A percentile compares a stretch with the other conserved stretches of the same genome.
phyloP scores from a whole-genome alignment of 75 land plant genomes.

The Pinus albicaulis region DNA sequence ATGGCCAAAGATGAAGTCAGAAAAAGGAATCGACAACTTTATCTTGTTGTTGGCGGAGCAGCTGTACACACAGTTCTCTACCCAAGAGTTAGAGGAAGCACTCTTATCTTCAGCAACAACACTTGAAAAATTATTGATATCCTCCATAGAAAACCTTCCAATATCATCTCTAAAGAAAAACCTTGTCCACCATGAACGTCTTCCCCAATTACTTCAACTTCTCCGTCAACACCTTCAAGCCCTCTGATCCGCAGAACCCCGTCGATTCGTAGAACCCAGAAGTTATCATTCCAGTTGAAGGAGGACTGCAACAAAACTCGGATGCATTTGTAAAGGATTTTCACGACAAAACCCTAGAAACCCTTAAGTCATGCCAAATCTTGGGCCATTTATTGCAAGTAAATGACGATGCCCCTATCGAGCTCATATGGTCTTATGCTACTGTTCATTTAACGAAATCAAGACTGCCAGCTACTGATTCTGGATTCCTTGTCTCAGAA shows the following conservation, averaged over 20 bases:
- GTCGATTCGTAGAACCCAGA: no score
- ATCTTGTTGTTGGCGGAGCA: neutral
- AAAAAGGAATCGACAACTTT: constrained; percentile 1
- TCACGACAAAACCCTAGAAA: neutral
- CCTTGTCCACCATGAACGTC: no score
- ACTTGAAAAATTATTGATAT: neutral
- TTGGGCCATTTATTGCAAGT: neutral
- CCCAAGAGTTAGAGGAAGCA: neutral
- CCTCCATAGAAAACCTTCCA: neutral
- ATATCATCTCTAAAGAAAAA: neutral
- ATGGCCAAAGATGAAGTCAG: neutral
- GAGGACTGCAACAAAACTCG: neutral
- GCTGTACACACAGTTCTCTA: neutral
- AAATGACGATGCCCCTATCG: no score
- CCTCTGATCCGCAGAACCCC: neutral
- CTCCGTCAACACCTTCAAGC: no score
- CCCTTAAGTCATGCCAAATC: neutral
- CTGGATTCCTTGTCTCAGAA: no score
- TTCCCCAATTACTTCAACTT: neutral
- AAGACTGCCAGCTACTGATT: neutral
- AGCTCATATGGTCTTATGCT: neutral
- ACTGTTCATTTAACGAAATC: neutral
- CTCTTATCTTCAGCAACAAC: neutral
- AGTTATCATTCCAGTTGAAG: neutral
- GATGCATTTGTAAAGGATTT: neutral